Evolutionary conservation across 1,139 yeast genomes (phyloP), one percentile per base, ranked within the genome.

Genomic region (Saccharomyces pastorianus): DNA sequence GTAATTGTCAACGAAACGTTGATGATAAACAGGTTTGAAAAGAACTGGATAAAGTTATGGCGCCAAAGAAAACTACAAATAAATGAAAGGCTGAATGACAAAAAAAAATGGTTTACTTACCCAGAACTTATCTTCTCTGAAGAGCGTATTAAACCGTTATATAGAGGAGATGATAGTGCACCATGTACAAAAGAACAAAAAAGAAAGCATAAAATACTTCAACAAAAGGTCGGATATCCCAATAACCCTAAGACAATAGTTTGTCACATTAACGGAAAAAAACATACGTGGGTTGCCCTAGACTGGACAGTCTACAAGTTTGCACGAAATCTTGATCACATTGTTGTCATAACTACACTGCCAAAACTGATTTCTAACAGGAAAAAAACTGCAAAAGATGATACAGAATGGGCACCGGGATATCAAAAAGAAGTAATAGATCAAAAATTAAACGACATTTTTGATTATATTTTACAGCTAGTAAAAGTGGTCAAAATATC

Each of bases 261-360:
- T 64, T 83, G 85, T 27, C 85, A 84, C 64, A 74, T 85, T 11
- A 77, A 83, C 57, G 93, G 88, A 1, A 73, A 91, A 57, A 76
- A 74, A 50, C 90, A 85, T 69, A 84, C 93, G 0, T 85, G 93
- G 93, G 88, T 84, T 4, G 83, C 88, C 0, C 70, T 86, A 46
- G 95, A 86, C 66, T 86, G 87, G 84, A 72, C 80, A 3, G 69
- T 85, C 56, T 73, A 73, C 49, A 71, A 73, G 49, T 71, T 83
- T 26, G 70, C 84, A 6, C 81, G 79, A 60, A 72, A 82, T 60
- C 88, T 88, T 8, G 95, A 85, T 65, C 76, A 82, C 6, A 70
- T 86, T 6, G 79, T 85, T 8, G 77, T 86, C 13, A 66, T 74
- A n/a, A 68, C 87, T 61, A 66, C 80, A 71, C 57, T 71, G n/a